Percentiles rank a stretch among this genome's conserved stretches.
These are phyloP conservation scores for Ettlia oleoabundans DNA, from an alignment of 139 green algal species.

Conservation along the genomic window DNA sequence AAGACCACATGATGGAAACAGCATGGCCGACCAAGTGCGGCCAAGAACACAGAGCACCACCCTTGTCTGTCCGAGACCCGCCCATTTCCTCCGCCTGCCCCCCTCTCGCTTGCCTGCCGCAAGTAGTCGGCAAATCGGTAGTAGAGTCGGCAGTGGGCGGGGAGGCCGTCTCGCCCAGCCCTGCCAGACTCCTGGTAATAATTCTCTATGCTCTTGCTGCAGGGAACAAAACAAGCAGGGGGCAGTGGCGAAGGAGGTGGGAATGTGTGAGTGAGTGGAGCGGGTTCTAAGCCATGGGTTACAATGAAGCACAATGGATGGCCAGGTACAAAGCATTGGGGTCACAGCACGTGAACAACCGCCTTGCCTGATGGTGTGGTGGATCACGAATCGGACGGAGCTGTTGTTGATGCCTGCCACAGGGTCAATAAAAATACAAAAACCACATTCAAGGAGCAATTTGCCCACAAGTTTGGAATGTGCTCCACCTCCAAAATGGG, in stretches of 20 bases:
- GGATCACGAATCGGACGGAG: slow-evolving; percentile 19
- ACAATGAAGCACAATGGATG: too few species aligned
- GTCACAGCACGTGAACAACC: too few species aligned
- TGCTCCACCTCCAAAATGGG: too few species aligned
- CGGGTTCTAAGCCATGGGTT: background rate
- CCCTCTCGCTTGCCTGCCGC: slow-evolving; percentile 51
- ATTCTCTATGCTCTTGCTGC: slow-evolving; percentile 70
- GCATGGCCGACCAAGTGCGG: too few species aligned
- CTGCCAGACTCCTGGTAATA: slow-evolving; percentile 78
- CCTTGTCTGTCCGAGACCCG: too few species aligned
- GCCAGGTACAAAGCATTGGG: too few species aligned
- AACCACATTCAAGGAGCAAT: background rate
- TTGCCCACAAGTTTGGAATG: too few species aligned
- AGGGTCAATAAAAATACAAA: background rate
- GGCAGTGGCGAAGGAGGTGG: background rate
- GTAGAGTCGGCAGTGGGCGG: slow-evolving; percentile 69
- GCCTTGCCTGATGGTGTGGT: slow-evolving; percentile 37
- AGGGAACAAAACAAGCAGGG: slow-evolving; percentile 11
- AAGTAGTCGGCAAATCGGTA: slow-evolving; percentile 73
- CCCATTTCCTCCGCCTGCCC: too few species aligned
- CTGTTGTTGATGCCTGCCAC: slow-evolving; percentile 78
- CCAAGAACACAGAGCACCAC: too few species aligned
- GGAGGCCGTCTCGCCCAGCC: slow-evolving; percentile 67
- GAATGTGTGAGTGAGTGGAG: background rate
- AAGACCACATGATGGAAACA: too few species aligned